Base-by-base conservation (phyloP, 306 rosid species). In the Lagenaria siceraria region DNA sequence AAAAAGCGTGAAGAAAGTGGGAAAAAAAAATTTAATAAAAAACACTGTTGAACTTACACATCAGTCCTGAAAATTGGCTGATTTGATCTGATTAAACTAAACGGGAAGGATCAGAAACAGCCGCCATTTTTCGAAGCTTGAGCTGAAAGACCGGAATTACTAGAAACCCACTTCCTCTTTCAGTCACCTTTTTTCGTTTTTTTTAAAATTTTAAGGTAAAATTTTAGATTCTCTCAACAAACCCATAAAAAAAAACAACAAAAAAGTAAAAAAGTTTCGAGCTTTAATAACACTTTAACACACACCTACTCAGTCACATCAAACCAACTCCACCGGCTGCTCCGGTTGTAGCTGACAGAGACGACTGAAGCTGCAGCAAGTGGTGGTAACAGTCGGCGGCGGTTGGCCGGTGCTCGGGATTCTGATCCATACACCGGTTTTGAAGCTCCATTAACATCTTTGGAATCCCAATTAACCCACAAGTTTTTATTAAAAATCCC, bases 311-410 rank as follows among this genome's bases (percentile, higher is more conserved):
- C 65, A 60, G 77, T 91, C 96, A 89, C 85, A 87, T 87, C 96
- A 92, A 14, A 14, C 19, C 55, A 17, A 66, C 80, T 46, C 52
- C 87, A 12, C 87, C 90, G 33, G 53, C 78, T 68, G 86, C 82
- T 11, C 70, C 70, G 71, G 71, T 29, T 60, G 66, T 55, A 2
- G 81, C 86, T 40, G 91, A 86, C 81, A 87, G 73, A 49, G 96
- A 86, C 0, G 91, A 84, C 91, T 94, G 98, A 17, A 95, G 83
- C 91, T 95, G 99, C 51, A 95, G 83, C 89, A 95, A 85, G 79
- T 90, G 97, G 89, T 92, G 98, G 85, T 95, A 95, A 74, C 97
- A 95, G 81, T 95, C 99, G 49, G 99, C 99, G 18, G 96, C 99
- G 27, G 97, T 92, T 3, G 97, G 99, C 68, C 99, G 84, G 42